Conservation (phyloP, 176 grass and related monocot genomes). For the Cenchrus fungigraminus region DNA sequence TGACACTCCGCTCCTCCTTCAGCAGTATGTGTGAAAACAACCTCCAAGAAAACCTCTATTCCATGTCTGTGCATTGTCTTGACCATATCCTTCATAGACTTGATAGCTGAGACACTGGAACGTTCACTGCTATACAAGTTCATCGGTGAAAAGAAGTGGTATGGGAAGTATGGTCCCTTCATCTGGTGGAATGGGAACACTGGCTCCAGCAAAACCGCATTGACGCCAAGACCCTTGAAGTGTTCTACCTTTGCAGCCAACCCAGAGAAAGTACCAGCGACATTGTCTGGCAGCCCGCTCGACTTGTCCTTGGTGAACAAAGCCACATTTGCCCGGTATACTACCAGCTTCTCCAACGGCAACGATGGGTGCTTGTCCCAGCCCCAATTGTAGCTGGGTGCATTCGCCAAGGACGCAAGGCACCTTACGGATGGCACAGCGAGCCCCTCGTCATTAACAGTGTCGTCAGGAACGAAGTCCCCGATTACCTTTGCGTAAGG, state of each 20-base stretch:
- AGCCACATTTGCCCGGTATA: conserved; percentile 85
- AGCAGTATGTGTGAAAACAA: conserved; percentile 71
- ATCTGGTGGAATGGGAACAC: conserved; percentile 75
- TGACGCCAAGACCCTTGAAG: conserved; percentile 77
- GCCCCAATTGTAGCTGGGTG: conserved; percentile 61
- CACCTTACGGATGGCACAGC: conserved; percentile 50
- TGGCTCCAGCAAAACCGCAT: conserved; percentile 84
- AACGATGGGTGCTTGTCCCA: conserved; percentile 53
- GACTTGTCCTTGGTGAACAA: conserved; percentile 67
- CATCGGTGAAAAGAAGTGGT: conserved; percentile 85
- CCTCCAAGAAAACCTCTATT: conserved; percentile 89
- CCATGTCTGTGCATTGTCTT: conserved; percentile 73
- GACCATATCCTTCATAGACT: conserved; percentile 89
- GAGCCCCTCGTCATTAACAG: conserved; percentile 42
- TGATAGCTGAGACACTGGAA: conserved; percentile 54
- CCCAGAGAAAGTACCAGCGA: conserved; percentile 61
- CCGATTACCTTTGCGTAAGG: conserved; percentile 78
- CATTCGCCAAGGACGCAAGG: conserved; percentile 52
- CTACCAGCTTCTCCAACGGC: conserved; percentile 82
- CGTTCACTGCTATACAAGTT: conserved; percentile 41
- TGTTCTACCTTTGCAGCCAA: conserved; percentile 65
- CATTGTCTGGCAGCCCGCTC: conserved; percentile 39
- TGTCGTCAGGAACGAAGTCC: conserved; percentile 42
- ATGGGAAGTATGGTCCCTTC: conserved; percentile 83
- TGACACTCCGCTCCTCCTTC: conserved; percentile 64